Conservation (phyloP, 305 asterid species). For the Vinca major region DNA sequence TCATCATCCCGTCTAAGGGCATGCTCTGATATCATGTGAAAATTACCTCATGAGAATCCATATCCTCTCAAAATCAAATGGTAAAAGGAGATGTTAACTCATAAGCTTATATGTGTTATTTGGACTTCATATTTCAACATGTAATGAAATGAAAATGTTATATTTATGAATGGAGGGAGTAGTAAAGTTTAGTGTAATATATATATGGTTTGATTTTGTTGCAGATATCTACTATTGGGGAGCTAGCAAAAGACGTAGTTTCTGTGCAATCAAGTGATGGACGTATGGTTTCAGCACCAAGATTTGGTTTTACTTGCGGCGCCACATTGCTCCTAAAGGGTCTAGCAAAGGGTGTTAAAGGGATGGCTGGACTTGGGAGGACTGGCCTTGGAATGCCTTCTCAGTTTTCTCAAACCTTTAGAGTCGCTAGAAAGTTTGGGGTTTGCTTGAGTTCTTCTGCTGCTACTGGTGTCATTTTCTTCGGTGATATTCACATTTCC, state of each 20-base stretch:
- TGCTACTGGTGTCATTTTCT: slow-evolving; percentile 15
- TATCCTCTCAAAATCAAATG: no score
- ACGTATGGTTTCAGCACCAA: slow-evolving; percentile 9
- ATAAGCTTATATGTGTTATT: no score
- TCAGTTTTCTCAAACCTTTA: slow-evolving; percentile 3
- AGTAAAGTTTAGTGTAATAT: no score
- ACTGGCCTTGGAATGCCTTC: slow-evolving; percentile 8
- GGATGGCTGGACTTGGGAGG: slow-evolving; percentile 33
- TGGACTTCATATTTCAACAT: no score
- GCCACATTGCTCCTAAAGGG: slow-evolving; percentile 18
- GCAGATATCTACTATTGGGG: slow-evolving; percentile 17
- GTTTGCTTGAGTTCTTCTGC: slow-evolving; percentile 14
- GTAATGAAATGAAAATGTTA: no score
- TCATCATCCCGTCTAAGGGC: no score
- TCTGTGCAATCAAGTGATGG: slow-evolving; percentile 31
- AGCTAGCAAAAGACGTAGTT: slow-evolving; percentile 27
- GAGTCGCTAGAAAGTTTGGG: slow-evolving; percentile 4
- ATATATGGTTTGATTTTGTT: slow-evolving; percentile 7
- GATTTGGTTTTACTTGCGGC: slow-evolving; percentile 23
- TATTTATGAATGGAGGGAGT: no score
- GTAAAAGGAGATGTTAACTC: no score
- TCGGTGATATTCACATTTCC: slow-evolving; percentile 16
- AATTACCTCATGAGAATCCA: no score
- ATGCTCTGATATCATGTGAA: no score
- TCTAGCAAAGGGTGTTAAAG: slow-evolving; percentile 24